Evolutionary conservation across 2,329 filamentous ascomycete genomes (phyloP).

Genomic region (Aspergillus pseudotamarii): DNA sequence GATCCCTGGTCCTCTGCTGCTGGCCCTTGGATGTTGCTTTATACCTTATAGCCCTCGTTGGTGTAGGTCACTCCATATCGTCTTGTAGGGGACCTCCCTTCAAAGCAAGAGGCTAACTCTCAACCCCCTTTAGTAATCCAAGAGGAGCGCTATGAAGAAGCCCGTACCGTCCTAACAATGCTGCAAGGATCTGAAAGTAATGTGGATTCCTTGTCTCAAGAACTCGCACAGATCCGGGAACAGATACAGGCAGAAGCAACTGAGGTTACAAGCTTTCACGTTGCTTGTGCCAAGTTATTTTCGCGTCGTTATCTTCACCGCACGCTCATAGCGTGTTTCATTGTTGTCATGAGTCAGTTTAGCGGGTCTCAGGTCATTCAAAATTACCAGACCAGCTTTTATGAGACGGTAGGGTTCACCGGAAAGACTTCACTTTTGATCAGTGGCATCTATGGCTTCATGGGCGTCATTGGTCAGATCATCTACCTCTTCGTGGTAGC

Average conservation of each 20-base stretch:
- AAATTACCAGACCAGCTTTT: slow-evolving; percentile 43
- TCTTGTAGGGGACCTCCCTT: background rate
- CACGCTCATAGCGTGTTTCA: slow-evolving; percentile 36
- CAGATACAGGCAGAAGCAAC: slow-evolving; percentile 17
- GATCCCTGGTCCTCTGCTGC: slow-evolving; percentile 16
- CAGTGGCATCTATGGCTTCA: slow-evolving; percentile 40
- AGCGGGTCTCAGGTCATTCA: slow-evolving; percentile 41
- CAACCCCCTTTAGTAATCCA: slow-evolving; percentile 7
- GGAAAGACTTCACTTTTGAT: slow-evolving; percentile 38
- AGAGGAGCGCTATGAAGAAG: slow-evolving; percentile 15
- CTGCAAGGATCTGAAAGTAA: background rate
- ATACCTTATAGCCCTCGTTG: slow-evolving; percentile 21
- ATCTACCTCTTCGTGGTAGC: slow-evolving; percentile 36
- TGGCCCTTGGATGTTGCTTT: slow-evolving; percentile 20
- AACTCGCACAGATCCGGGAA: slow-evolving; percentile 17
- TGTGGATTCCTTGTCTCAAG: slow-evolving; percentile 8
- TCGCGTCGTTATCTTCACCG: slow-evolving; percentile 29
- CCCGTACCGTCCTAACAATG: slow-evolving; percentile 9
- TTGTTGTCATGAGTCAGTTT: slow-evolving; percentile 39
- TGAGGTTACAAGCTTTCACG: slow-evolving; percentile 9
- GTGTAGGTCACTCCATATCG: slow-evolving; percentile 10
- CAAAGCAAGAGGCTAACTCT: background rate
- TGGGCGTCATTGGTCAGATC: slow-evolving; percentile 40
- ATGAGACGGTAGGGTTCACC: slow-evolving; percentile 36
- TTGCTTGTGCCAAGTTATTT: slow-evolving; percentile 14